Percentiles rank a stretch among this genome's conserved stretches.
Evolutionary conservation across 2,329 filamentous ascomycete species (phyloP).

Genomic region (Sphaerulina musiva): DNA sequence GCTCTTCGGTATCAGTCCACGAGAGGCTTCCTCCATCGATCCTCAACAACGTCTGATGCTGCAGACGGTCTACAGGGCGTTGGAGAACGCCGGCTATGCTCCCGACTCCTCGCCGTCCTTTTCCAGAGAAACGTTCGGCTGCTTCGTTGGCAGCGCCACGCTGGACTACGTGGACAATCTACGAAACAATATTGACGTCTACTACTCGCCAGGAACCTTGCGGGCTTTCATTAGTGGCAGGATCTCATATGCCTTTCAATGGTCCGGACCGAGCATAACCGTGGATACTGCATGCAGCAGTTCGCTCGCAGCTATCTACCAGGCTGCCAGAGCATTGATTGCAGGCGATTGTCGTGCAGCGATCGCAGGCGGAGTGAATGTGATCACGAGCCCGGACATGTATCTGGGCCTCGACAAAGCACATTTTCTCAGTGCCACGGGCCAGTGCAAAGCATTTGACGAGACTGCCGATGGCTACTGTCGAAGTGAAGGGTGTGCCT

Average conservation of each 20-base stretch:
- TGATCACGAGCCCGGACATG: conserved; percentile 22
- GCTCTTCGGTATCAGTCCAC: conserved; percentile 38
- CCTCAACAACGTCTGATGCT: conserved; percentile 24
- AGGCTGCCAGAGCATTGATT: too few species aligned
- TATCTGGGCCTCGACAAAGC: conserved; percentile 21
- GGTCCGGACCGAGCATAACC: conserved; percentile 20
- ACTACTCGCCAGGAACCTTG: conserved; percentile 16
- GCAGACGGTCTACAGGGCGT: conserved; percentile 26
- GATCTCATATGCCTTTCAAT: conserved; percentile 27
- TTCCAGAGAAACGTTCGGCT: conserved; percentile 27
- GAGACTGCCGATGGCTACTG: conserved; percentile 26
- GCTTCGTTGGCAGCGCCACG: conserved; percentile 31
- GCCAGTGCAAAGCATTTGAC: conserved; percentile 26
- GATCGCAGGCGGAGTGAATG: conserved; percentile 24
- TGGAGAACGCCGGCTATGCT: conserved; percentile 27
- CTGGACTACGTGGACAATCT: conserved; percentile 30
- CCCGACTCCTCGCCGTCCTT: conserved; percentile 26
- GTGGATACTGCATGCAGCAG: conserved; percentile 29
- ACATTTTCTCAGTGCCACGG: conserved; percentile 19
- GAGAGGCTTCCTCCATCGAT: conserved; percentile 24
- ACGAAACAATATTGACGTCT: conserved; percentile 21
- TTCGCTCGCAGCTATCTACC: conserved; percentile 18
- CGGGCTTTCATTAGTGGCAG: conserved; percentile 15
- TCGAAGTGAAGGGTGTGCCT: conserved; percentile 21
- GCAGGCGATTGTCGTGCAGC: conserved; percentile 20